Conservation (phyloP, 78 protist genomes). For the Paratrimastix pyriformis region DNA sequence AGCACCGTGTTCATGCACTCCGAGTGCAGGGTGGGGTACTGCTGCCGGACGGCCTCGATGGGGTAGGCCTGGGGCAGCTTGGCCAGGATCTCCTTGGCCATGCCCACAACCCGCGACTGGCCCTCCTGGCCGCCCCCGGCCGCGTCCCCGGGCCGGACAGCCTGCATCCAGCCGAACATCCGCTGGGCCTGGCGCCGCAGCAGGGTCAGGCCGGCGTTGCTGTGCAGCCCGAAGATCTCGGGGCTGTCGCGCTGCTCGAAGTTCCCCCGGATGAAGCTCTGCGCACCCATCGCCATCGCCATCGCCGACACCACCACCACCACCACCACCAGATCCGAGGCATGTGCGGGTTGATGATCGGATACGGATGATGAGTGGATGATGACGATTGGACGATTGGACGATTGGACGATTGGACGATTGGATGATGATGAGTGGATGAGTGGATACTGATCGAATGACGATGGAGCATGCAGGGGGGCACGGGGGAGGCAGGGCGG, state of each 20-base stretch:
- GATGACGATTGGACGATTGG: too few relatives aligned
- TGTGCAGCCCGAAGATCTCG: constrained; percentile 66
- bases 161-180: constrained; percentile 19
- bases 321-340: not conserved
- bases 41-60: constrained; percentile 15
- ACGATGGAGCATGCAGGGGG: too few relatives aligned
- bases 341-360: too few relatives aligned
- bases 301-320: constrained; percentile 1
- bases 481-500: not conserved
- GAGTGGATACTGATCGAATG: too few relatives aligned
- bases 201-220: constrained; percentile 57
- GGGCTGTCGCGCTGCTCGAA: constrained; percentile 35
- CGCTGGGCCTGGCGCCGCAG: constrained; percentile 28
- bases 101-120: constrained; percentile 7
- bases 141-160: constrained; percentile 22
- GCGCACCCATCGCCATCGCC: too few relatives aligned
- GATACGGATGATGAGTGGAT: too few relatives aligned
- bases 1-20: constrained; percentile 60
- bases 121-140: not conserved
- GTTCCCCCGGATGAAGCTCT: too few relatives aligned
- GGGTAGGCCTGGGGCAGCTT: constrained; percentile 43
- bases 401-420: too few relatives aligned
- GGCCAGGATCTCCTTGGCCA: constrained; percentile 32
- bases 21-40: constrained; percentile 36
- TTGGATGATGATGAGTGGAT: too few relatives aligned